Conservation (phyloP, 2,329 filamentous ascomycete species). For the Madurella mycetomatis region DNA sequence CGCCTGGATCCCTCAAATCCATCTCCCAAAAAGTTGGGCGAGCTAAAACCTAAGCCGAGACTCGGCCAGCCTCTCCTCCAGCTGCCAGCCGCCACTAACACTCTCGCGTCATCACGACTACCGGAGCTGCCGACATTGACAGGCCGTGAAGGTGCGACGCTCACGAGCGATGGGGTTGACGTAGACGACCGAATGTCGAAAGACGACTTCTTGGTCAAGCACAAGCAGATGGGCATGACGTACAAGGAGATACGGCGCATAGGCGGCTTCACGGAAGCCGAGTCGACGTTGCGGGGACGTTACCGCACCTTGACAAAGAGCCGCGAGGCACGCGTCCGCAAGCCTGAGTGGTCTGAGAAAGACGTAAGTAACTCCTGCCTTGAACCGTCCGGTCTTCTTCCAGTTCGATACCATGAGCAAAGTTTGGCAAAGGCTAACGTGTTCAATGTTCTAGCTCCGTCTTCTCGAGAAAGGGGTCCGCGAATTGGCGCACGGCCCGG, state of each 20-base stretch:
- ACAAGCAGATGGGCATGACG: slow-evolving; percentile 53
- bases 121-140: background rate
- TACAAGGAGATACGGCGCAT: slow-evolving; percentile 59
- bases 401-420: too few relatives aligned
- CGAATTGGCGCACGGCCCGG: slow-evolving; percentile 5
- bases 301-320: slow-evolving; percentile 62
- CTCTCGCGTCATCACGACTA: background rate
- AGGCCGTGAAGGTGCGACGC: too few relatives aligned
- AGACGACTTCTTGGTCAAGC: slow-evolving; percentile 20
- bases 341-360: slow-evolving; percentile 57
- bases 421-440: too few relatives aligned
- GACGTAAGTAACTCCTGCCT: slow-evolving; percentile 53
- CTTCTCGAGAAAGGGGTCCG: slow-evolving; percentile 26
- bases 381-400: background rate
- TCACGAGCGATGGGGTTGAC: background rate
- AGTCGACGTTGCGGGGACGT: slow-evolving; percentile 68
- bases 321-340: slow-evolving; percentile 58
- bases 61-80: background rate
- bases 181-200: slow-evolving; percentile 14
- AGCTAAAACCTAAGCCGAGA: background rate
- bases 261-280: slow-evolving; percentile 58
- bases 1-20: background rate
- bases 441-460: slow-evolving; percentile 15
- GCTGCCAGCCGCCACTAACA: background rate
- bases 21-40: background rate